Conservation (phyloP, 768 basidiomycete species). For the Amanita rimosa region DNA sequence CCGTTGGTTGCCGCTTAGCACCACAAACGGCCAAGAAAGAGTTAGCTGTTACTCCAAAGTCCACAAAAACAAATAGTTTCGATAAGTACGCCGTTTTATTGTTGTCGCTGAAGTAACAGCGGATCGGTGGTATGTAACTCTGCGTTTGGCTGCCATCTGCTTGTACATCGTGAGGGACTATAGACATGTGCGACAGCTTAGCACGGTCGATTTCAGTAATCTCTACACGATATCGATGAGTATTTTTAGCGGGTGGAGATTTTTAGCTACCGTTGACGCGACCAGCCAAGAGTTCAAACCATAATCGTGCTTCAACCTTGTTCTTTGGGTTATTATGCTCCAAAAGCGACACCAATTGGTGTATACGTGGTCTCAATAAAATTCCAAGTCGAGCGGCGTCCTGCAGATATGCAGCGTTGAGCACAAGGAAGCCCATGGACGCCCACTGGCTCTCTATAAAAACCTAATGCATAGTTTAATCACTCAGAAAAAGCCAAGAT, state of each 20-base stretch:
- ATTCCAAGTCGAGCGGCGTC: conserved; percentile 62
- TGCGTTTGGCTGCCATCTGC: conserved; percentile 17
- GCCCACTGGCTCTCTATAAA: conserved; percentile 61
- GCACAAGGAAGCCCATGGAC: conserved; percentile 63
- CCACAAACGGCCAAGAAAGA: conserved; percentile 81
- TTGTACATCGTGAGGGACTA: conserved; percentile 49
- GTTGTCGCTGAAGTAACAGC: conserved; percentile 58
- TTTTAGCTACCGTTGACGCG: conserved; percentile 43
- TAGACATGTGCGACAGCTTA: conserved; percentile 41
- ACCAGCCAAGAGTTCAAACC: conserved; percentile 60
- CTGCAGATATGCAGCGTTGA: conserved; percentile 38
- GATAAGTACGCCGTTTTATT: conserved; percentile 54
- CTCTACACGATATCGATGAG: conserved; percentile 24
- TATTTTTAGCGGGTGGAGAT: conserved; percentile 2
- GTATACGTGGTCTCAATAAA: conserved; percentile 53
- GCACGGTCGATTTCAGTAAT: conserved; percentile 47
- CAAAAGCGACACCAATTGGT: conserved; percentile 47
- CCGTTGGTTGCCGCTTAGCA: conserved; percentile 76
- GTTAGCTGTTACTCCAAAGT: conserved; percentile 78
- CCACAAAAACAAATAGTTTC: conserved; percentile 78
- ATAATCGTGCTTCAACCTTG: conserved; percentile 40
- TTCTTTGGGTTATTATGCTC: conserved; percentile 47
- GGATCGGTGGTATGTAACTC: conserved; percentile 44
- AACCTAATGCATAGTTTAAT: conserved; percentile 67
- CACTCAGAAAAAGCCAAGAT: background rate